Conservation (phyloP, 1,284 basidiomycete genomes). For the Sanguinoderma infundibulare region DNA sequence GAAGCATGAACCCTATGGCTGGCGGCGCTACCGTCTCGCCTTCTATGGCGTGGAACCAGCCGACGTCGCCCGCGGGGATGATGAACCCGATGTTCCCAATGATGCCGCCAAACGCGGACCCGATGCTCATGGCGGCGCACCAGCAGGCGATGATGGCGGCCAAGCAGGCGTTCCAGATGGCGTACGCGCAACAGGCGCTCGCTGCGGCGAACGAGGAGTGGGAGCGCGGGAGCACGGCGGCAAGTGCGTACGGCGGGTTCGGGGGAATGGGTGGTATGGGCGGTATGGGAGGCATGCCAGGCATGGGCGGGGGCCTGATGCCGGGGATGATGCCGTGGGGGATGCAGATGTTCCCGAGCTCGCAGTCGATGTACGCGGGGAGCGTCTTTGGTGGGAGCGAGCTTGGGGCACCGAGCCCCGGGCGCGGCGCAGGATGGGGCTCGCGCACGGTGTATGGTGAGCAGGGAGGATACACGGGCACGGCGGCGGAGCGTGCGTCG, state of each 20-base stretch:
- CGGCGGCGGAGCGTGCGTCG: slow-evolving; percentile 38
- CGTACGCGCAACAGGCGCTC: slow-evolving; percentile 86
- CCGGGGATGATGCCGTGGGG: slow-evolving; percentile 42
- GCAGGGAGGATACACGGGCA: slow-evolving; percentile 51
- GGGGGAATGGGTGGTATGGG: slow-evolving; percentile 30
- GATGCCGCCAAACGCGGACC: slow-evolving; percentile 47
- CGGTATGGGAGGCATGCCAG: slow-evolving; percentile 12
- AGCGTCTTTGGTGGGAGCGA: slow-evolving; percentile 53
- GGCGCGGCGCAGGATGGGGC: slow-evolving; percentile 52
- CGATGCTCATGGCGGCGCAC: slow-evolving; percentile 67
- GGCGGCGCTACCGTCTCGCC: slow-evolving; percentile 34
- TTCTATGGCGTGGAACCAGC: slow-evolving; percentile 32
- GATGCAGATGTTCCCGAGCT: slow-evolving; percentile 51
- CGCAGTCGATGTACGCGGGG: slow-evolving; percentile 62
- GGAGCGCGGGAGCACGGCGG: slow-evolving; percentile 71
- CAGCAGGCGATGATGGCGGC: slow-evolving; percentile 82
- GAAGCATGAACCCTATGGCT: slow-evolving; percentile 18
- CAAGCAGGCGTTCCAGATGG: slow-evolving; percentile 85
- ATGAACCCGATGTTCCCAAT: slow-evolving; percentile 47
- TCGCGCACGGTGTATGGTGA: slow-evolving; percentile 70
- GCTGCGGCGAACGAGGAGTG: slow-evolving; percentile 82
- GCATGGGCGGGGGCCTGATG: slow-evolving; percentile 42
- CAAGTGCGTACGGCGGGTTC: slow-evolving; percentile 40
- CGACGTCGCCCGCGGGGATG: slow-evolving; percentile 22
- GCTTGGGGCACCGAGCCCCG: slow-evolving; percentile 43